These are phyloP conservation scores for Capsella rubella DNA, from an alignment of 441 rosid species.

Conservation along the genomic window DNA sequence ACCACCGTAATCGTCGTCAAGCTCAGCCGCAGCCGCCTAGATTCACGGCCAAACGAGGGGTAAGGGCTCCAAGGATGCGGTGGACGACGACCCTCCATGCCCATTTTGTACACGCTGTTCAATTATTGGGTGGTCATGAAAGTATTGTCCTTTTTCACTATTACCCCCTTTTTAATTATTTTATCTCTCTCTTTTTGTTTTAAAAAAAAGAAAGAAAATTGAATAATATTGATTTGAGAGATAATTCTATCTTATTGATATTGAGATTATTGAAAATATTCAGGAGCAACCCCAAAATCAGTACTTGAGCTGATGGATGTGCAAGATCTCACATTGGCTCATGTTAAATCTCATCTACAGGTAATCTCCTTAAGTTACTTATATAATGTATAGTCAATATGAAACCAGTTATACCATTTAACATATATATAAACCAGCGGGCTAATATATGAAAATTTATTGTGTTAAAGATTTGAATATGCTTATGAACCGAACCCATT, in stretches of 20 bases:
- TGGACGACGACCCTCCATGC: constrained; percentile 98
- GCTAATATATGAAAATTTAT: not conserved
- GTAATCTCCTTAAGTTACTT: constrained; percentile 49
- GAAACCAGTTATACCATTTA: not conserved
- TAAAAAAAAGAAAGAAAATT: constrained; percentile 23
- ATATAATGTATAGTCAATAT: constrained; percentile 2
- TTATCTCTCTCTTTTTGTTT: constrained; percentile 14
- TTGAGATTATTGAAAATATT: constrained; percentile 32
- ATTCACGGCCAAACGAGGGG: constrained; percentile 81
- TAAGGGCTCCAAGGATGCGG: constrained; percentile 98
- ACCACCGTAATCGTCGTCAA: constrained; percentile 44
- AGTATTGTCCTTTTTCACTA: constrained; percentile 60
- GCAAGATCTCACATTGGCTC: constrained; percentile 98
- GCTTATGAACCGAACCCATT: constrained; percentile 33
- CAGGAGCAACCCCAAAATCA: constrained; percentile 98
- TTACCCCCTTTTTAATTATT: constrained; percentile 3
- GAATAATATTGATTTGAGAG: not conserved
- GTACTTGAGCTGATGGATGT: constrained; percentile 99
- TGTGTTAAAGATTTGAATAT: constrained; percentile 17
- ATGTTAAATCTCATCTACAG: constrained; percentile 99
- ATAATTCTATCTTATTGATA: constrained; percentile 15
- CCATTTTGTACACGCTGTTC: constrained; percentile 97
- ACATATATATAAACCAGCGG: not conserved
- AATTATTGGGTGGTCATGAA: constrained; percentile 98
- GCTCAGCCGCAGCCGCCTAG: constrained; percentile 61